These are phyloP conservation scores for Apiospora kogelbergensis DNA, from an alignment of 2,329 filamentous ascomycete species.

Conservation along the genomic window DNA sequence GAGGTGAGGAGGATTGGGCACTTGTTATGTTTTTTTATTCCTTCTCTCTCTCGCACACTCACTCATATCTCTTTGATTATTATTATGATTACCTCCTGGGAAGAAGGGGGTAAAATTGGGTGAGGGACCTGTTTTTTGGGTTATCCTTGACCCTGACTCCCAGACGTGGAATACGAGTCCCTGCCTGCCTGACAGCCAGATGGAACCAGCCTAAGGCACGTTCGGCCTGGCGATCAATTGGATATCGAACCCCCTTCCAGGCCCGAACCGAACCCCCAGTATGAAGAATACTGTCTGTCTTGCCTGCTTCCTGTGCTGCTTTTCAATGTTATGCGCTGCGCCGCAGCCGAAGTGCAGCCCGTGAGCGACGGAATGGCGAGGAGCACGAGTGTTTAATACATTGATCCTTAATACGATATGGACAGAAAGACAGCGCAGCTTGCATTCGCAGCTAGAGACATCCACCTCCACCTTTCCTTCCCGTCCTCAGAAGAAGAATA, in stretches of 20 bases:
- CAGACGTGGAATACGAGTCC: constrained; percentile 5
- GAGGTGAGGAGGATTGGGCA: neutral
- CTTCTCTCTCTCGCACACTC: neutral
- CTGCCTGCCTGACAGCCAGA: too few relatives aligned
- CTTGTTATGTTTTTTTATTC: neutral
- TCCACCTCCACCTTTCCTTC: neutral
- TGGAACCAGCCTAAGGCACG: constrained; percentile 6
- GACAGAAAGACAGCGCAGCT: neutral
- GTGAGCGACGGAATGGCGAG: neutral
- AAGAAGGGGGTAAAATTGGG: constrained; percentile 7
- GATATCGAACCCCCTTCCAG: neutral
- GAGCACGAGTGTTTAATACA: neutral
- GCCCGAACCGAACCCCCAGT: neutral
- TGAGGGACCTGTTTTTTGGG: neutral
- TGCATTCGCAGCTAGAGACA: neutral
- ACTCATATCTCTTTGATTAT: neutral
- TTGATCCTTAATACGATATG: neutral
- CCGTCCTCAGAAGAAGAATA: neutral
- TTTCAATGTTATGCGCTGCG: neutral
- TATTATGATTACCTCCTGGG: neutral
- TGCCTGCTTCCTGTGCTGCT: neutral
- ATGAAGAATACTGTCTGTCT: neutral
- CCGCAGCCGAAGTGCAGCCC: neutral
- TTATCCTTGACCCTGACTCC: constrained; percentile 5
- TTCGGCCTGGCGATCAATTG: constrained; percentile 6